These are phyloP conservation scores for Teratosphaeriaceae sp. DNA, from an alignment of 2,329 filamentous ascomycete species.

Conservation along the genomic window DNA sequence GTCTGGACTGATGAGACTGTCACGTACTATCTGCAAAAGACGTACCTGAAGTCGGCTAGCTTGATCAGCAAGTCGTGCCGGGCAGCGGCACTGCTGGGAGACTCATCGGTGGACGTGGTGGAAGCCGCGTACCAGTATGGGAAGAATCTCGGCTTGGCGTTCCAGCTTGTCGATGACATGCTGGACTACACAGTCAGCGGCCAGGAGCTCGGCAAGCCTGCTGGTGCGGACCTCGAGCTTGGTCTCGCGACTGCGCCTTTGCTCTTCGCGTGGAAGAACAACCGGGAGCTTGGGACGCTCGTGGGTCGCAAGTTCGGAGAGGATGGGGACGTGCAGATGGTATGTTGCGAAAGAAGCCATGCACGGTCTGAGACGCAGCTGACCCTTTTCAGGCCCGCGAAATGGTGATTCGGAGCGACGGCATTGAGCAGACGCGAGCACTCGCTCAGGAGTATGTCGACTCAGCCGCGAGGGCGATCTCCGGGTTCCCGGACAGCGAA, in stretches of 20 bases:
- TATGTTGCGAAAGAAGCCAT: conserved; percentile 44
- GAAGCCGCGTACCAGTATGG: conserved; percentile 93
- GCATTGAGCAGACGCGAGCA: conserved; percentile 84
- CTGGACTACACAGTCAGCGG: conserved; percentile 88
- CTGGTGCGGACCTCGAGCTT: conserved; percentile 87
- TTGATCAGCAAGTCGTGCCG: conserved; percentile 95
- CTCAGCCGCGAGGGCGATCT: conserved; percentile 79
- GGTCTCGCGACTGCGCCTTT: conserved; percentile 90
- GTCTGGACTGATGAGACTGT: conserved; percentile 83
- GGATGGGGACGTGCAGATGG: conserved; percentile 77
- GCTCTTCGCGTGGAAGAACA: conserved; percentile 82
- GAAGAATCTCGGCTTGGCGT: conserved; percentile 87
- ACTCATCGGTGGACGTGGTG: conserved; percentile 68
- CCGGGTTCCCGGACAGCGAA: conserved; percentile 82
- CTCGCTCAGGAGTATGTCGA: conserved; percentile 87
- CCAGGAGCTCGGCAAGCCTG: conserved; percentile 84
- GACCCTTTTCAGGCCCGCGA: conserved; percentile 63
- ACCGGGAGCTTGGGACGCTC: conserved; percentile 73
- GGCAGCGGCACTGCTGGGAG: conserved; percentile 78
- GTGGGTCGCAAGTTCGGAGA: conserved; percentile 85
- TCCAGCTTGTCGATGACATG: conserved; percentile 97
- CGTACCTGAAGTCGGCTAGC: conserved; percentile 93
- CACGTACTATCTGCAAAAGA: conserved; percentile 94
- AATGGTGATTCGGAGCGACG: conserved; percentile 74
- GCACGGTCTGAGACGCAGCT: conserved; percentile 13